These are phyloP conservation scores for Alnus rubra DNA, from an alignment of 306 rosid genomes.

Conservation along the genomic window DNA sequence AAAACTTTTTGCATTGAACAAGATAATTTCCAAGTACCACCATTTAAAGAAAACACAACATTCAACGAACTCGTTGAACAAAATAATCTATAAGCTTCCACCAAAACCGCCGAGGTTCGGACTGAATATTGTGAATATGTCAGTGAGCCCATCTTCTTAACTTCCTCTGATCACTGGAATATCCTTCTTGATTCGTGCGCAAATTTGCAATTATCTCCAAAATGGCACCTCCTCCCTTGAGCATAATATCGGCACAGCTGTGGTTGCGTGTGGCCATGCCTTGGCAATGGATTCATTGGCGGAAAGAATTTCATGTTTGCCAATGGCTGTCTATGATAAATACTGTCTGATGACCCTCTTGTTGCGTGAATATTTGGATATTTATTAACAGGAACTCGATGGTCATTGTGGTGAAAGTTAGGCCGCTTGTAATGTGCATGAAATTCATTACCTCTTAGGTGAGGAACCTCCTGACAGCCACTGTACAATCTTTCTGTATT, in stretches of 20 bases:
- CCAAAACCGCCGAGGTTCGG: not conserved
- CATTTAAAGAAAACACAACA: not conserved
- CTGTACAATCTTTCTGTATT: slow-evolving; percentile 4
- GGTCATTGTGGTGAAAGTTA: slow-evolving; percentile 18
- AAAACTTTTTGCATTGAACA: too few relatives aligned
- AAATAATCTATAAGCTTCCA: not conserved
- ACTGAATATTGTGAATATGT: not conserved
- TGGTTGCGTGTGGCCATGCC: slow-evolving; percentile 31
- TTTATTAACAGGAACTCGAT: slow-evolving; percentile 2
- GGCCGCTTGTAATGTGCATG: slow-evolving; percentile 7
- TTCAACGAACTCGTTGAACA: not conserved
- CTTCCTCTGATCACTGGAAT: not conserved
- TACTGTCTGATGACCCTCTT: slow-evolving; percentile 15
- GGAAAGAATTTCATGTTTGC: slow-evolving; percentile 23
- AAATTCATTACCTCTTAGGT: not conserved
- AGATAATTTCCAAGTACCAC: not conserved
- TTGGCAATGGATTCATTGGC: not conserved
- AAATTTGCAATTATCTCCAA: slow-evolving; percentile 71
- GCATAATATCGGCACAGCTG: slow-evolving; percentile 60
- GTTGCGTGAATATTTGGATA: slow-evolving; percentile 1
- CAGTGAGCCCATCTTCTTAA: not conserved
- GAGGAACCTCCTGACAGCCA: slow-evolving; percentile 1
- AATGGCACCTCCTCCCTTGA: slow-evolving; percentile 62
- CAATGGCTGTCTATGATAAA: slow-evolving; percentile 38
- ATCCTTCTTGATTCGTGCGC: slow-evolving; percentile 43